phyloP scores from a whole-genome alignment of 495 filamentous ascomycete species.

The Aspergillus ostianus region DNA sequence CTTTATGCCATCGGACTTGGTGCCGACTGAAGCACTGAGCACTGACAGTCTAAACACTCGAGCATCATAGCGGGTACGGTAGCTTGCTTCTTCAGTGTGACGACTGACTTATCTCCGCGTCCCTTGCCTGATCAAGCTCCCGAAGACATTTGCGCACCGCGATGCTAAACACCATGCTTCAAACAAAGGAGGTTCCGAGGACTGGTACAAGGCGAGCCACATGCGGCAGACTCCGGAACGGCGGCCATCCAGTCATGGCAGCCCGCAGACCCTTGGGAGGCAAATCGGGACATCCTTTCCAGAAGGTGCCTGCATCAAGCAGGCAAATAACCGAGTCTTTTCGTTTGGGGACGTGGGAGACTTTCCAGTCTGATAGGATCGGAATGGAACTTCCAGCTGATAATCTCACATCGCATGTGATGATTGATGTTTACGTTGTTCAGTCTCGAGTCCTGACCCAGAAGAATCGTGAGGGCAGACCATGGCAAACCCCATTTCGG shows the following conservation, averaged over 20 bases:
- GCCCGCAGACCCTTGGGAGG: neutral
- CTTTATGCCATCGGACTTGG: conserved; percentile 10
- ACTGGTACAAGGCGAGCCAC: conserved; percentile 5
- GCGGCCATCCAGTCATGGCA: conserved; percentile 1
- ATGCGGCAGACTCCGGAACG: conserved; percentile 18
- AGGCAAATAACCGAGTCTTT: neutral
- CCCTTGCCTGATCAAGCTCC: neutral
- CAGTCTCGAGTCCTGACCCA: neutral
- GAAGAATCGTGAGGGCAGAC: neutral
- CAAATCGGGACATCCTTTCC: neutral
- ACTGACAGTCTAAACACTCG: neutral
- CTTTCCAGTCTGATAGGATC: neutral
- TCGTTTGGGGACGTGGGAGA: too few species aligned
- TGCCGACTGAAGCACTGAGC: conserved; percentile 2
- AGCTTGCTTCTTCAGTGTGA: neutral
- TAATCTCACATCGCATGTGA: neutral
- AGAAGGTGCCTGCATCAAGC: neutral
- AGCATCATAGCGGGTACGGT: neutral
- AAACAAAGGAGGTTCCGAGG: conserved; percentile 2
- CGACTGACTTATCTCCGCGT: conserved; percentile 8
- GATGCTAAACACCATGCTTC: neutral
- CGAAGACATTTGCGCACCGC: neutral
- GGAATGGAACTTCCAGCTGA: neutral
- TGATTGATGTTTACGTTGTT: too few species aligned
- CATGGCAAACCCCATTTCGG: conserved; percentile 1